Evolutionary conservation across 257 asterid species (phyloP), one percentile per base, ranked within the genome.

Genomic region (Galeopsis tetrahit): DNA sequence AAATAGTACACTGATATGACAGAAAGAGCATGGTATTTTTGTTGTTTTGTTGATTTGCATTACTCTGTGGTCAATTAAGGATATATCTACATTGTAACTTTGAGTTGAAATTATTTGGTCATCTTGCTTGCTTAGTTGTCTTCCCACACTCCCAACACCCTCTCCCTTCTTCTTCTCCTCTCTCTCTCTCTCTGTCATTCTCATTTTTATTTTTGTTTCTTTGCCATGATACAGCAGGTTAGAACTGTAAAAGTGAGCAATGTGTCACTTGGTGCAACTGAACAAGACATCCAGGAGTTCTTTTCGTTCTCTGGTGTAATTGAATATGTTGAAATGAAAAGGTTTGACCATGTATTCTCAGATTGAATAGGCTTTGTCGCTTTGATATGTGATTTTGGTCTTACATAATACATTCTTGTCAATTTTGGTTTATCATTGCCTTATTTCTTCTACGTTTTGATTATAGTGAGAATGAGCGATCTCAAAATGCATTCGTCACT

Each of bases 221-320:
- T 67, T 62, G 39, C 28, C 68, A 38, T 71, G 39, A 53, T 68
- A 58, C 84, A 34, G 57, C 87, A 86, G 96, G 72, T 58, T 9
- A 86, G 75, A 73, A 85, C 89, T 40, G 96, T 86, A 83, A 86
- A 80, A 81, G 93, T 86, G 71, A 86, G 82, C 86, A 86, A 85
- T 83, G 86, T 89, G 74, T 86, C 96, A 5, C 77, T 83, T 2
- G 60, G 89, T 68, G 96, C 90, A 5, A 76, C 86, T 6, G 90
- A 83, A 66, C 83, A 77, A 68, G 93, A 89, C 70, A 77, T 89
- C 74, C 85, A 80, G 83, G 96, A 86, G 81, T 89, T 89, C 87
- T 89, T 89, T 70, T 89, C 96, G 35, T 86, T 85, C 84, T 86
- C 96, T 4, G 96, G 96, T 48, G 85, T 77, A 6, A 89, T 89